phyloP scores from a whole-genome alignment of 148 eudicot species.

The Rhododendron ferrugineum region DNA sequence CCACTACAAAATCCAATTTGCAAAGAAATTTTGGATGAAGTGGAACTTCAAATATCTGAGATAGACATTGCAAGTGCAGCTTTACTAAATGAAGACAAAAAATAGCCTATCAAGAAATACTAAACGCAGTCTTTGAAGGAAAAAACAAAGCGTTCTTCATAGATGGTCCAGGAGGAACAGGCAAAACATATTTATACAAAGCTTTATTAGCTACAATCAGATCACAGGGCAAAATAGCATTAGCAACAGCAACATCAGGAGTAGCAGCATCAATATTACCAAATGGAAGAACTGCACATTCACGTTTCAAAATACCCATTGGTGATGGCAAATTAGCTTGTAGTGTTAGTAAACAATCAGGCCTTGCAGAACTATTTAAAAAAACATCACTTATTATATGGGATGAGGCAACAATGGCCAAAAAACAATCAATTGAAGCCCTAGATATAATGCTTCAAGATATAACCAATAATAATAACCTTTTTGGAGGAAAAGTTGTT shows the following conservation, averaged over 20 bases:
- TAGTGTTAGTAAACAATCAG: too few relatives aligned
- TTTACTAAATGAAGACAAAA: too few relatives aligned
- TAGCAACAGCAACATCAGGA: not conserved
- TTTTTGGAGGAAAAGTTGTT: too few relatives aligned
- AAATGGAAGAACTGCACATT: not conserved
- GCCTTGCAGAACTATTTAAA: too few relatives aligned
- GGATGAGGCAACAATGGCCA: not conserved
- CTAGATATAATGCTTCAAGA: not conserved
- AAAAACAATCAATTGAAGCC: not conserved
- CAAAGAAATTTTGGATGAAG: too few relatives aligned
- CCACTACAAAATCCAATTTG: too few relatives aligned
- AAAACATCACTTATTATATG: too few relatives aligned
- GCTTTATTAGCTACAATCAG: not conserved
- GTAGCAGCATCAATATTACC: not conserved
- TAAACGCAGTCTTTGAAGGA: fast-evolving
- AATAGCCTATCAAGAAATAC: fast-evolving
- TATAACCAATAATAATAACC: too few relatives aligned
- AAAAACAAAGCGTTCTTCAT: too few relatives aligned
- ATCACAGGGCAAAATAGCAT: not conserved
- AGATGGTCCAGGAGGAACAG: not conserved
- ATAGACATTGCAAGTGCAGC: too few relatives aligned
- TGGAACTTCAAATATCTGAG: too few relatives aligned
- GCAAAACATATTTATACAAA: not conserved
- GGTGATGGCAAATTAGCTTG: too few relatives aligned
- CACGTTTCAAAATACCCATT: not conserved